Evolutionary conservation across 306 rosid genomes (phyloP).

Genomic region (Sicyos edulis): DNA sequence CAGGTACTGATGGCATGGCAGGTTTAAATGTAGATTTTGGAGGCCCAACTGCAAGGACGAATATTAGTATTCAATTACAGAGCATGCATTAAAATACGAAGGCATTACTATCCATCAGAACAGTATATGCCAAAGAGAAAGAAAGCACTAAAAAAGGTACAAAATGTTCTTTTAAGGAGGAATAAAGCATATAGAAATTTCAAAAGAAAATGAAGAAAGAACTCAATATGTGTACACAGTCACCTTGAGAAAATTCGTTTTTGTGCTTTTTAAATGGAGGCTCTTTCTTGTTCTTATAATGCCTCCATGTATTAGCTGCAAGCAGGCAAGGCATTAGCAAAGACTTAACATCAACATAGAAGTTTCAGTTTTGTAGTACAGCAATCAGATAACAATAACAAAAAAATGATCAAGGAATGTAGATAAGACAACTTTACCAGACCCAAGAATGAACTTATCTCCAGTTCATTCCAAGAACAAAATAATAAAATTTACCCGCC

Average conservation of each 20-base stretch:
- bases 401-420: neutral
- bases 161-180: neutral
- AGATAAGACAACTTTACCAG: constrained; percentile 1
- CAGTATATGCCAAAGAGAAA: constrained; percentile 4
- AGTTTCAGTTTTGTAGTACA: neutral
- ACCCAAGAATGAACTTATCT: neutral
- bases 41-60: constrained; percentile 40
- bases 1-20: constrained; percentile 45
- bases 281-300: constrained; percentile 61
- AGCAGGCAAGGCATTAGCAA: constrained; percentile 28
- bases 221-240: constrained; percentile 23
- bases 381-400: constrained; percentile 1
- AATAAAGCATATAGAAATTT: neutral
- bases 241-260: constrained; percentile 71
- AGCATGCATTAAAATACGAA: too few species aligned
- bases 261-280: constrained; percentile 68
- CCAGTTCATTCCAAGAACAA: neutral
- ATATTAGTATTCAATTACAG: neutral
- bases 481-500: neutral
- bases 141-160: neutral
- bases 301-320: constrained; percentile 70
- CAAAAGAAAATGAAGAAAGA: neutral
- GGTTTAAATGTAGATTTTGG: constrained; percentile 51
- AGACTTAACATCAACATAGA: neutral
- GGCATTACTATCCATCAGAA: constrained; percentile 9